Conservation (phyloP, 805 yeast species). For the Yamadazyma insecticola region DNA sequence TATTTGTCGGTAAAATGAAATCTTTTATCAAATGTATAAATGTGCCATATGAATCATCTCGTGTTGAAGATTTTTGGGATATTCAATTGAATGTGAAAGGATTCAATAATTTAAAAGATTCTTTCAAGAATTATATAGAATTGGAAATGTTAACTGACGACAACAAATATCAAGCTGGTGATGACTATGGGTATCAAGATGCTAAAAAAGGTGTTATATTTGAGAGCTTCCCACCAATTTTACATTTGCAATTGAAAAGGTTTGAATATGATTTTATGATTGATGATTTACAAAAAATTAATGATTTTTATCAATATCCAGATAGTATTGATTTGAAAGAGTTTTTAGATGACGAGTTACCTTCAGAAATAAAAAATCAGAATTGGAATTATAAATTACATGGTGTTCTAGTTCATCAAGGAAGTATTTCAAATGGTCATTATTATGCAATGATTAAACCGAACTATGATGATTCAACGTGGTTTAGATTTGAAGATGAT, state of each 20-base stretch:
- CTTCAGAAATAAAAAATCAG: slow-evolving; percentile 39
- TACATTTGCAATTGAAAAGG: slow-evolving; percentile 89
- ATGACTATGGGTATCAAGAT: slow-evolving; percentile 85
- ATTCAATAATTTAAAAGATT: slow-evolving; percentile 61
- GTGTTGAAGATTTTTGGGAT: slow-evolving; percentile 97
- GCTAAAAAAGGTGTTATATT: slow-evolving; percentile 96
- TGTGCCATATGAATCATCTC: slow-evolving; percentile 88
- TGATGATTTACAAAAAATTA: slow-evolving; percentile 84
- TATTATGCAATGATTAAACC: slow-evolving; percentile 94
- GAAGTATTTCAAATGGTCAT: slow-evolving; percentile 94
- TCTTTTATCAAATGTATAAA: slow-evolving; percentile 88
- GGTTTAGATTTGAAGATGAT: slow-evolving; percentile 96
- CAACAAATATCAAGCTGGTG: slow-evolving; percentile 87
- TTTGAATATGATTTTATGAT: slow-evolving; percentile 91
- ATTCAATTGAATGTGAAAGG: slow-evolving; percentile 92
- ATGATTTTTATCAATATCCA: slow-evolving; percentile 89
- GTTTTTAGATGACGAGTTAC: slow-evolving; percentile 58
- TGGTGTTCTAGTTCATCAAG: slow-evolving; percentile 94
- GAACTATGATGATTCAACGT: slow-evolving; percentile 49
- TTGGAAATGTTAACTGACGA: slow-evolving; percentile 90
- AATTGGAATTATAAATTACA: slow-evolving; percentile 80
- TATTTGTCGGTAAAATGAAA: slow-evolving; percentile 96
- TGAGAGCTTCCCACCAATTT: slow-evolving; percentile 83
- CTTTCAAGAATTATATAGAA: slow-evolving; percentile 84
- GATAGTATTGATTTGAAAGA: slow-evolving; percentile 76